These are phyloP conservation scores for Hypoxylon crocopeplum DNA, from an alignment of 495 filamentous ascomycete genomes.

Conservation along the genomic window DNA sequence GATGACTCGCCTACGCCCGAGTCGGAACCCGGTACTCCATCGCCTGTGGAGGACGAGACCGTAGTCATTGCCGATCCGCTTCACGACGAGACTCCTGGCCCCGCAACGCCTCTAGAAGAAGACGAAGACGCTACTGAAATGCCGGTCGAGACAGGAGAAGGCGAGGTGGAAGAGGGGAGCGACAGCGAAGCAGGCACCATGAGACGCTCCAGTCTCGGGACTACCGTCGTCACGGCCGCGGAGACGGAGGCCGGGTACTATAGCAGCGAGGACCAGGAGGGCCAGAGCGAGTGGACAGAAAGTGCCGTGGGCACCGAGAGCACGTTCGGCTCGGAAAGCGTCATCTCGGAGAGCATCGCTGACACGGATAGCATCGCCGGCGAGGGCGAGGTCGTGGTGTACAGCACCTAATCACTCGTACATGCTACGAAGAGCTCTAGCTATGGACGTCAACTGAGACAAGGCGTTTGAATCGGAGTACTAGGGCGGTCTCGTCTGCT, in stretches of 20 bases:
- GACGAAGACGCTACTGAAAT: constrained; percentile 28
- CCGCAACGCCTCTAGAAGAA: constrained; percentile 28
- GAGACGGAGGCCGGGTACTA: constrained; percentile 45
- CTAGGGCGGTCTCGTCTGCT: background rate
- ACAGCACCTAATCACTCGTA: constrained; percentile 10
- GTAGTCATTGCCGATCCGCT: constrained; percentile 32
- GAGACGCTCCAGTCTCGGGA: constrained; percentile 43
- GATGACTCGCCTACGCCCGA: constrained; percentile 36
- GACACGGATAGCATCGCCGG: constrained; percentile 38
- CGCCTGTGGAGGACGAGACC: constrained; percentile 35
- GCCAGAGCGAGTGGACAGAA: constrained; percentile 49
- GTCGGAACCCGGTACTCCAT: constrained; percentile 28
- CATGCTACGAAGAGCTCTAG: too few species aligned
- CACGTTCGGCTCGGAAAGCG: constrained; percentile 21
- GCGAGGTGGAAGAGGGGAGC: constrained; percentile 29
- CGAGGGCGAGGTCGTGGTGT: constrained; percentile 34
- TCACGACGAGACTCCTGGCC: constrained; percentile 19
- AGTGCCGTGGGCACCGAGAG: constrained; percentile 33
- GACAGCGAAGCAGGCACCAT: constrained; percentile 35
- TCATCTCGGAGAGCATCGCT: constrained; percentile 36
- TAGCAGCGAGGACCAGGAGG: constrained; percentile 38
- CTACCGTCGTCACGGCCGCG: constrained; percentile 65
- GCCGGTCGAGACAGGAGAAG: constrained; percentile 13
- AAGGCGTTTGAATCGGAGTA: constrained; percentile 14
- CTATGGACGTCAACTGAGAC: background rate